A percentile compares a stretch with the other conserved stretches of the same genome.
phyloP scores from a whole-genome alignment of 768 basidiomycete genomes.

The Panaeolus cyanescens region DNA sequence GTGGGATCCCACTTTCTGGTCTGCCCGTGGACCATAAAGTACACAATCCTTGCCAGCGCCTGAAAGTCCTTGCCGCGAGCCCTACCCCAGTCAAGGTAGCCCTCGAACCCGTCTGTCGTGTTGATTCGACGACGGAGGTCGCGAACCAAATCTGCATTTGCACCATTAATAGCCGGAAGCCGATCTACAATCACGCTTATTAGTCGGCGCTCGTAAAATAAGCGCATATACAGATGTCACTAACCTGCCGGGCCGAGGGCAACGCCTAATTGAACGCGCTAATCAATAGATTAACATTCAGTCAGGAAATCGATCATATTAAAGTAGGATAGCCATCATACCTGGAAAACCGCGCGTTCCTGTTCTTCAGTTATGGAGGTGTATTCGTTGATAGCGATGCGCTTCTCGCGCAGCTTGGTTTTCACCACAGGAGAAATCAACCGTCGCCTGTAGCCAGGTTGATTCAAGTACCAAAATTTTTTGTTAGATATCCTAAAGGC shows the following conservation, averaged over 20 bases:
- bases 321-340: constrained; percentile 16
- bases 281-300: not conserved
- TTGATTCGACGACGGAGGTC: constrained; percentile 37
- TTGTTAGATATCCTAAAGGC: constrained; percentile 17
- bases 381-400: constrained; percentile 58
- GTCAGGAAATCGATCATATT: constrained; percentile 1
- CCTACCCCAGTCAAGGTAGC: constrained; percentile 42
- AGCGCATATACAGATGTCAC: constrained; percentile 1
- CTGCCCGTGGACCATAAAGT: constrained; percentile 20
- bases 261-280: constrained; percentile 57
- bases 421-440: constrained; percentile 20
- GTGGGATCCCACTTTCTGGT: constrained; percentile 20
- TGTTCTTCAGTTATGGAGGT: constrained; percentile 45
- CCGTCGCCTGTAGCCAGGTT: constrained; percentile 17
- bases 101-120: constrained; percentile 34
- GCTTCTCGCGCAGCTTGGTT: constrained; percentile 42
- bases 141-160: constrained; percentile 44
- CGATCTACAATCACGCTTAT: constrained; percentile 40
- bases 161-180: constrained; percentile 49
- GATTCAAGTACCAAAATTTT: constrained; percentile 25
- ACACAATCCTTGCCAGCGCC: constrained; percentile 38
- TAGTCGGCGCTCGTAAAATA: not conserved
- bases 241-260: constrained; percentile 50
- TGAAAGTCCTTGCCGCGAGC: constrained; percentile 50
- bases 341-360: constrained; percentile 72